These are phyloP conservation scores for Didymosphaeria variabile DNA, from an alignment of 2,329 filamentous ascomycete genomes.

Conservation along the genomic window DNA sequence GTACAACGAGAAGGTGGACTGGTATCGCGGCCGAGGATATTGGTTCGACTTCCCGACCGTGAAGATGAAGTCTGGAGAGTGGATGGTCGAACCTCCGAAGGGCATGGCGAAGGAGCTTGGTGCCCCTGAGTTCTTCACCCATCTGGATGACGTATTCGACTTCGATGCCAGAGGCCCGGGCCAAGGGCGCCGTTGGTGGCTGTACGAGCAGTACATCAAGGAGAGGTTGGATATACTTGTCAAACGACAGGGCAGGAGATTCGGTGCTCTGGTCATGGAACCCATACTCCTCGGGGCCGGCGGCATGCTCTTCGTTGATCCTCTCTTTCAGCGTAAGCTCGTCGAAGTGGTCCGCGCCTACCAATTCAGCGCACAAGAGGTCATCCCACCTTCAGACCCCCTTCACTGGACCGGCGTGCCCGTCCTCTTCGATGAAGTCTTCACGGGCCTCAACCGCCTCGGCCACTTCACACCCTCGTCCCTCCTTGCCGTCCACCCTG, in stretches of 20 bases:
- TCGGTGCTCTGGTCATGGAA: constrained; percentile 82
- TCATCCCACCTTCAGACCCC: constrained; percentile 1
- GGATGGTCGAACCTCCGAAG: constrained; percentile 69
- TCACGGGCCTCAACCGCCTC: constrained; percentile 84
- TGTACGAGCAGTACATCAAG: constrained; percentile 69
- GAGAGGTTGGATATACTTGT: constrained; percentile 63
- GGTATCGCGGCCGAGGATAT: constrained; percentile 80
- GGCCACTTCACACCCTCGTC: constrained; percentile 75
- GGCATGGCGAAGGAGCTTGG: constrained; percentile 60
- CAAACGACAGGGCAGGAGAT: constrained; percentile 66
- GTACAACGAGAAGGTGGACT: constrained; percentile 85
- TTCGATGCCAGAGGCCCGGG: constrained; percentile 52
- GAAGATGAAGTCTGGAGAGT: constrained; percentile 70
- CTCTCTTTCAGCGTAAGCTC: constrained; percentile 79
- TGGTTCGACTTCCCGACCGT: constrained; percentile 85
- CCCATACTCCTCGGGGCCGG: constrained; percentile 83
- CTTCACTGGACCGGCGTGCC: constrained; percentile 76
- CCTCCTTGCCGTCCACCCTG: constrained; percentile 73
- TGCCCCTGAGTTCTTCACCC: constrained; percentile 44
- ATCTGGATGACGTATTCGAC: constrained; percentile 48
- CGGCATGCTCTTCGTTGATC: constrained; percentile 84
- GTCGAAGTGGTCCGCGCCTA: constrained; percentile 71
- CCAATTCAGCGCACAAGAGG: constrained; percentile 56
- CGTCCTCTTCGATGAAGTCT: constrained; percentile 85
- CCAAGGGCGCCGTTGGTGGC: constrained; percentile 19